Conservation (phyloP, 1,284 basidiomycete genomes). For the Fomitopsis palustris region DNA sequence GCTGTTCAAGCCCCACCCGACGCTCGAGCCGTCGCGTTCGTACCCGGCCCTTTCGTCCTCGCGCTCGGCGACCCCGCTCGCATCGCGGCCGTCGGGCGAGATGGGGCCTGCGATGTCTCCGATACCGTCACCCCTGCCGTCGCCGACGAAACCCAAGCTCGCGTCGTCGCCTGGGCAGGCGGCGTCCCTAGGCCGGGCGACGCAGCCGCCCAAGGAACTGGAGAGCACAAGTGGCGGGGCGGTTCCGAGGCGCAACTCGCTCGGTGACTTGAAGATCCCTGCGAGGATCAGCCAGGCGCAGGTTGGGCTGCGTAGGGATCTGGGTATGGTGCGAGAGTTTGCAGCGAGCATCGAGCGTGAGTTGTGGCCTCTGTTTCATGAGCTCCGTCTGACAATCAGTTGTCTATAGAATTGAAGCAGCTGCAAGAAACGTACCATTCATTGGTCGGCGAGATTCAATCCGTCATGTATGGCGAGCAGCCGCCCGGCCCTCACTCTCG, state of each 20-base stretch:
- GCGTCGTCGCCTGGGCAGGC: slow-evolving; percentile 44
- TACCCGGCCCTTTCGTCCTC: slow-evolving; percentile 18
- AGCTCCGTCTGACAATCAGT: background rate
- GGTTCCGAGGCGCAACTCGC: slow-evolving; percentile 53
- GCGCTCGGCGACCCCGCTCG: slow-evolving; percentile 5
- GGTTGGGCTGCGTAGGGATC: slow-evolving; percentile 71
- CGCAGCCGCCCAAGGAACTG: slow-evolving; percentile 36
- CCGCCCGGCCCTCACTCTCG: slow-evolving; percentile 31
- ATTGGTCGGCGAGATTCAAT: slow-evolving; percentile 38
- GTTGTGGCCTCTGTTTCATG: slow-evolving; percentile 28
- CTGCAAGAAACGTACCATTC: slow-evolving; percentile 57
- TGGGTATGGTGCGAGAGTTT: slow-evolving; percentile 84
- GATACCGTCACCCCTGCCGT: slow-evolving; percentile 16
- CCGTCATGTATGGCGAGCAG: slow-evolving; percentile 19
- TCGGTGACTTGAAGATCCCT: slow-evolving; percentile 83
- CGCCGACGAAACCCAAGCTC: slow-evolving; percentile 18
- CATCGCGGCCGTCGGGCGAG: slow-evolving; percentile 9
- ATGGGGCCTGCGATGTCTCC: slow-evolving; percentile 9
- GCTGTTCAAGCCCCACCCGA: slow-evolving; percentile 8
- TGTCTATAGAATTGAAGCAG: slow-evolving; percentile 62
- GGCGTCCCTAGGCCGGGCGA: slow-evolving; percentile 60
- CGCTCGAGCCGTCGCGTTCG: slow-evolving; percentile 16
- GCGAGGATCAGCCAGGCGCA: slow-evolving; percentile 83
- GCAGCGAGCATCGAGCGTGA: slow-evolving; percentile 78
- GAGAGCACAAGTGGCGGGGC: slow-evolving; percentile 11